Conservation (phyloP, 129 eudicot species). For the Flaveria sonorensis region DNA sequence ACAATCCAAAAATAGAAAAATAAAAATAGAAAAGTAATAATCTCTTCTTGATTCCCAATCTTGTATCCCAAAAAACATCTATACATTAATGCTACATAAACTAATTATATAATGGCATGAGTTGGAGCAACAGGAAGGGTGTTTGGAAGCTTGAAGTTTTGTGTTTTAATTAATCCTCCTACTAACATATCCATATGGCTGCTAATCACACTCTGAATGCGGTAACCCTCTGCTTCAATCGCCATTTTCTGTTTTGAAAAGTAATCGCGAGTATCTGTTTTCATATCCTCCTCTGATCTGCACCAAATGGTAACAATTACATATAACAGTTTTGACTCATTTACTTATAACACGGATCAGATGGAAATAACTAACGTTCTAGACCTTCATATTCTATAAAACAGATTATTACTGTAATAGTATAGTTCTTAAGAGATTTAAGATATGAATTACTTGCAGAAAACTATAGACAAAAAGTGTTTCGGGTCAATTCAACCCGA, state of each 20-base stretch:
- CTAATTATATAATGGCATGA: slow-evolving; percentile 14
- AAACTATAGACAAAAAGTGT: background rate
- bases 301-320: background rate
- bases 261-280: slow-evolving; percentile 39
- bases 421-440: background rate
- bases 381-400: background rate
- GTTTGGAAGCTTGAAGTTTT: slow-evolving; percentile 58
- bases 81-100: slow-evolving; percentile 20
- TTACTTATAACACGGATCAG: background rate
- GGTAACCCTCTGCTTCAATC: slow-evolving; percentile 43
- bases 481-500: background rate
- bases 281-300: slow-evolving; percentile 53
- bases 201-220: slow-evolving; percentile 49
- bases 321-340: background rate
- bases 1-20: background rate
- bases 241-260: slow-evolving; percentile 37
- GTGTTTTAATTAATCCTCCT: slow-evolving; percentile 29
- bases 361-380: background rate
- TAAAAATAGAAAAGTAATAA: background rate
- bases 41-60: slow-evolving; percentile 16
- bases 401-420: background rate
- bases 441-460: background rate
- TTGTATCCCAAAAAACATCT: slow-evolving; percentile 20
- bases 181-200: slow-evolving; percentile 61
- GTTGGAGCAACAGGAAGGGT: slow-evolving; percentile 40